Conservation (phyloP, 1,284 basidiomycete species). For the Moesziomyces sp. region DNA sequence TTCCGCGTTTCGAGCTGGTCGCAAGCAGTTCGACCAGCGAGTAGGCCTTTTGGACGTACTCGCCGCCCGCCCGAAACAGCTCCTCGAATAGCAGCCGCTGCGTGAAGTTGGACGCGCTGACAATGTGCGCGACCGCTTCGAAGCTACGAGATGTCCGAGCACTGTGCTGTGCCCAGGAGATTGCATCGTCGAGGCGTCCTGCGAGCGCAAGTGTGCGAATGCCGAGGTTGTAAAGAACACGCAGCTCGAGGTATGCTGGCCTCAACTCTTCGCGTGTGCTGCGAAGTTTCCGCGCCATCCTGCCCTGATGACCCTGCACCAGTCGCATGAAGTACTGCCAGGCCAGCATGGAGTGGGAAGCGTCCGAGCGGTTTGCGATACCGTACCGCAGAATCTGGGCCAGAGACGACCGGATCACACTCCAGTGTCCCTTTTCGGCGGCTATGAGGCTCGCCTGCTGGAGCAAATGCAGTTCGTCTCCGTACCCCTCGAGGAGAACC, state of each 20-base stretch:
- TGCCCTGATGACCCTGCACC: slow-evolving; percentile 14
- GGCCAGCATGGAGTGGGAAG: slow-evolving; percentile 1
- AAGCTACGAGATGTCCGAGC: neutral
- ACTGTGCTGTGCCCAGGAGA: slow-evolving; percentile 15
- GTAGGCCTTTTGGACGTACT: slow-evolving; percentile 8
- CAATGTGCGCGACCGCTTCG: slow-evolving; percentile 1
- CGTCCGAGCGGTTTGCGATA: neutral
- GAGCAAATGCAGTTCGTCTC: slow-evolving; percentile 27
- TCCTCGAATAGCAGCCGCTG: slow-evolving; percentile 37
- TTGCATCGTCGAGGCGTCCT: slow-evolving; percentile 35
- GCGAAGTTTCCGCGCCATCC: slow-evolving; percentile 4
- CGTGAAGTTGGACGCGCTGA: slow-evolving; percentile 28
- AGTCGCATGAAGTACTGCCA: slow-evolving; percentile 22
- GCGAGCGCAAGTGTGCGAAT: slow-evolving; percentile 37
- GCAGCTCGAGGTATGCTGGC: slow-evolving; percentile 7
- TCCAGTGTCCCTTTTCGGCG: slow-evolving; percentile 27
- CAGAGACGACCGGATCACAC: slow-evolving; percentile 21
- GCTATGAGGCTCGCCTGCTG: slow-evolving; percentile 34
- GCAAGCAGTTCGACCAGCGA: slow-evolving; percentile 4
- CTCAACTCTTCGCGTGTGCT: neutral
- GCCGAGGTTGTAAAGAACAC: slow-evolving; percentile 35
- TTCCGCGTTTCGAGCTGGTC: neutral
- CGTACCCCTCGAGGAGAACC: slow-evolving; percentile 26
- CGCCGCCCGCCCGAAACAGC: slow-evolving; percentile 20
- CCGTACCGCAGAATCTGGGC: slow-evolving; percentile 37